Percentiles rank a stretch among this genome's conserved stretches.
Evolutionary conservation across 129 eudicot genomes (phyloP).

Genomic region (Deinandra increscens): DNA sequence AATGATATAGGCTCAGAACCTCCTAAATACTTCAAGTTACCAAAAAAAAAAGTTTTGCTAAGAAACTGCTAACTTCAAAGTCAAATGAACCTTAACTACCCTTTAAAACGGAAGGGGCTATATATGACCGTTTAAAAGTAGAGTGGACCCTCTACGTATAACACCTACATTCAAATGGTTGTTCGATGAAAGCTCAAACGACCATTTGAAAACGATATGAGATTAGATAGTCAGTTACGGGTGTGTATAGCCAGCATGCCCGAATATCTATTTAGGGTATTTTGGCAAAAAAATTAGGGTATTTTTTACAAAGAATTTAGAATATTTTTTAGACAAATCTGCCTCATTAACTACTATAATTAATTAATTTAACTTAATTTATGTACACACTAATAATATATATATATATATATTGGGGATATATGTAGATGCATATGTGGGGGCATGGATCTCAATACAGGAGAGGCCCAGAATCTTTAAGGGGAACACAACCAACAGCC

Average conservation of each 20-base stretch:
- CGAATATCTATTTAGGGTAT: neutral
- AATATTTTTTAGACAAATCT: neutral
- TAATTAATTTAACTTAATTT: too few relatives aligned
- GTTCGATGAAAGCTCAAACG: too few relatives aligned
- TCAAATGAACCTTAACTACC: too few relatives aligned
- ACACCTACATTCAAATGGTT: neutral
- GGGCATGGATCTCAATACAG: slow-evolving; percentile 96
- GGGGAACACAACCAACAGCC: slow-evolving; percentile 86
- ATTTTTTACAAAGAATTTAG: too few relatives aligned
- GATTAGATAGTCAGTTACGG: too few relatives aligned
- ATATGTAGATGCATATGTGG: slow-evolving; percentile 66
- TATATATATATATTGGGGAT: neutral
- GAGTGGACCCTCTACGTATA: neutral
- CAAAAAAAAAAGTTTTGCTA: neutral
- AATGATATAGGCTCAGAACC: neutral
- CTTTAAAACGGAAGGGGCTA: too few relatives aligned
- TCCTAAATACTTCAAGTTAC: too few relatives aligned
- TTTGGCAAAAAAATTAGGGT: too few relatives aligned
- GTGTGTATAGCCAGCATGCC: too few relatives aligned
- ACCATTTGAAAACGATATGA: too few relatives aligned
- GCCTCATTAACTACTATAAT: neutral
- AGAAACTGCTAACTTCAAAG: too few relatives aligned
- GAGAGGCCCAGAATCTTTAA: slow-evolving; percentile 76
- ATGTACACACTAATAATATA: neutral
- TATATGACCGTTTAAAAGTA: too few relatives aligned